A percentile compares a stretch with the other conserved stretches of the same genome.
These are phyloP conservation scores for Cordyceps farinosa DNA, from an alignment of 2,329 filamentous ascomycete genomes.

Conservation along the genomic window DNA sequence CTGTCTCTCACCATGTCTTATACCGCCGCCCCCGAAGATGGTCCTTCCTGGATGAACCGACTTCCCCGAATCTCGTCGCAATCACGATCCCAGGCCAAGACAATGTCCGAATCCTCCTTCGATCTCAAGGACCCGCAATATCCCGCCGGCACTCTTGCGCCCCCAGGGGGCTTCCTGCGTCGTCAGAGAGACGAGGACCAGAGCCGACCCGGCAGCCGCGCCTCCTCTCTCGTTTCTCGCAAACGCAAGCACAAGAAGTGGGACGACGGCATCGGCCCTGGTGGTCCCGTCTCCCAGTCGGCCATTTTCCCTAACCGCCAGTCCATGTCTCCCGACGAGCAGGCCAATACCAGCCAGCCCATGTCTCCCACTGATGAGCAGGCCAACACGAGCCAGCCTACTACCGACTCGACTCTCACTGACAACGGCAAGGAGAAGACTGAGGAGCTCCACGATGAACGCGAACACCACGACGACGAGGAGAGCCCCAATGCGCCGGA, in stretches of 20 bases:
- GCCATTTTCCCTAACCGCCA: conserved; percentile 71
- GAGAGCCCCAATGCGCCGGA: conserved; percentile 17
- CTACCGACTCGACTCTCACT: conserved; percentile 32
- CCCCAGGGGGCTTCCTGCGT: conserved; percentile 74
- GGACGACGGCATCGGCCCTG: conserved; percentile 70
- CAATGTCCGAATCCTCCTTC: conserved; percentile 74
- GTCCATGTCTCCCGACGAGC: conserved; percentile 23
- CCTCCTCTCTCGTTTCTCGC: conserved; percentile 57
- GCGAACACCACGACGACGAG: conserved; percentile 20
- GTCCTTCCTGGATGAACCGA: conserved; percentile 91
- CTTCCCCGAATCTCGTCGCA: conserved; percentile 67
- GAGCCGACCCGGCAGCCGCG: conserved; percentile 51
- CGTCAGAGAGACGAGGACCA: conserved; percentile 74
- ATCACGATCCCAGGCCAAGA: conserved; percentile 78
- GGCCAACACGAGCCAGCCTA: conserved; percentile 29
- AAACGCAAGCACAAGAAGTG: conserved; percentile 64
- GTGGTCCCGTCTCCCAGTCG: conserved; percentile 84
- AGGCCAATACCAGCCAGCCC: conserved; percentile 37
- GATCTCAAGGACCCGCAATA: conserved; percentile 57
- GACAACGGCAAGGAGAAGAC: conserved; percentile 32
- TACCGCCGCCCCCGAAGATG: conserved; percentile 82
- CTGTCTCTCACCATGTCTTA: conserved; percentile 94
- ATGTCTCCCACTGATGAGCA: conserved; percentile 24
- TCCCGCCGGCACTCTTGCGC: conserved; percentile 68
- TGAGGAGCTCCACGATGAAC: conserved; percentile 22